Evolutionary conservation across 1,284 basidiomycete species (phyloP), one percentile per base, ranked within the genome.

Genomic region (Bjerkandera adusta): DNA sequence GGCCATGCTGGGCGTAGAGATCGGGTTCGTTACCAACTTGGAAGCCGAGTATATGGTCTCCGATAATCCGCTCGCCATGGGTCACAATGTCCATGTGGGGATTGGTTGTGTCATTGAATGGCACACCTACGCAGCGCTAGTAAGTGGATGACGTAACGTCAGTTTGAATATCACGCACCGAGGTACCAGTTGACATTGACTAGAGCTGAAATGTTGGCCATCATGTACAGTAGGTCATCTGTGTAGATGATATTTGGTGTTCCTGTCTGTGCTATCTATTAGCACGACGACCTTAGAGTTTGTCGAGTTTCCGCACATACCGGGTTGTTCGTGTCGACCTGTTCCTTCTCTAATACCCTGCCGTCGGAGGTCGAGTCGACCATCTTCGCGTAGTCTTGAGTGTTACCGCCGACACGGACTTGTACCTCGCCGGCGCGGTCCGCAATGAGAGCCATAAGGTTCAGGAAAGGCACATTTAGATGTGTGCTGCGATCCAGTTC

Each of bases 351-450:
- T 21, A 56, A 33, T 26, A 47, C 51, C 1, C 43, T 30, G 24
- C 51, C 52, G 29, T 61, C 52, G 3, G 55, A 52, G 3, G 66
- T 53, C 36, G 48, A 56, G 13, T 34, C 37, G 10, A 64, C 59
- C 43, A 66, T 45, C 1, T 52, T 51, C 8, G 81, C 80, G 20
- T 69, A 74, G 50, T 89, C 85, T 57, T 89, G 85, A 1, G 83
- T 83, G 63, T 90, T 90, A 45, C 88, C 89, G 27, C 88, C 89
- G 3, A 90, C 73, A 35, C 88, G 82, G 13, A 90, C 65, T 34
- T 68, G 63, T 4, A 85, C 71, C 4, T 71, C 60, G 1, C 87
- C 87, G 6, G 70, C 72, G 10, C 85, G 76, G 39, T 80, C 72
- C 50, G 73, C 67, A 34, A 90, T 68, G 51, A 82, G 83, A 4